Evolutionary conservation across 306 rosid genomes (phyloP).

Genomic region (Macrotyloma uniflorum): DNA sequence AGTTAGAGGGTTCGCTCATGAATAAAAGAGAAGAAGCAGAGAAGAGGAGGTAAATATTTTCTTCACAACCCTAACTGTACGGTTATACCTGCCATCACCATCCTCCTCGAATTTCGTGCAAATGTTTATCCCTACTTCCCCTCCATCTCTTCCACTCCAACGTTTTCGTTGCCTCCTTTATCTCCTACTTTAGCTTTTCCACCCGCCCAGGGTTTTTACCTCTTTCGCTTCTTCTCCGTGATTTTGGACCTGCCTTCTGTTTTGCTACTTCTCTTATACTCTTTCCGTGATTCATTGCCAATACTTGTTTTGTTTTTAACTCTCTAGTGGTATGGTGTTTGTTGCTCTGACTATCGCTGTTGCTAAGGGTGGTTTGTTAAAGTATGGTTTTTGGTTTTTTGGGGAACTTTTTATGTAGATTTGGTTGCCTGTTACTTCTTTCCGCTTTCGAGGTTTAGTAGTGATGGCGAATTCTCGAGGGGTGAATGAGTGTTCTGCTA

Average conservation of each 20-base stretch:
- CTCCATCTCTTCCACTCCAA: conserved; percentile 39
- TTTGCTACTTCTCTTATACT: not conserved
- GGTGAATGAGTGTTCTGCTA: not conserved
- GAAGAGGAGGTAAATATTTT: conserved; percentile 34
- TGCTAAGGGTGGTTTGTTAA: not conserved
- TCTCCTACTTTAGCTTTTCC: not conserved
- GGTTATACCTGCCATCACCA: conserved; percentile 33
- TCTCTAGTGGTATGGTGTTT: not conserved
- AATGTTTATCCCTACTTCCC: not conserved
- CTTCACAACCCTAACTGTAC: conserved; percentile 51
- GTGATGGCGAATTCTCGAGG: not conserved
- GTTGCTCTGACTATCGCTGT: not conserved
- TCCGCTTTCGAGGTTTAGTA: not conserved
- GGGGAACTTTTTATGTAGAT: not conserved
- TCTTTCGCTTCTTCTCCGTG: not conserved
- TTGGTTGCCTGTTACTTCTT: not conserved
- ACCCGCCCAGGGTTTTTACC: not conserved
- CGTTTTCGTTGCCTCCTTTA: conserved; percentile 9
- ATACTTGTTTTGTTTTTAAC: not conserved
- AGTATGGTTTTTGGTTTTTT: not conserved
- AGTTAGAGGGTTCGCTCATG: conserved; percentile 38
- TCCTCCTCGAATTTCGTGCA: conserved; percentile 43
- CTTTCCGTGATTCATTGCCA: not conserved
- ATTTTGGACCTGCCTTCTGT: not conserved
- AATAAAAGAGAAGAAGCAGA: conserved; percentile 5